These are phyloP conservation scores for Filobasidium wieringae DNA, from an alignment of 768 basidiomycete genomes.

Conservation along the genomic window DNA sequence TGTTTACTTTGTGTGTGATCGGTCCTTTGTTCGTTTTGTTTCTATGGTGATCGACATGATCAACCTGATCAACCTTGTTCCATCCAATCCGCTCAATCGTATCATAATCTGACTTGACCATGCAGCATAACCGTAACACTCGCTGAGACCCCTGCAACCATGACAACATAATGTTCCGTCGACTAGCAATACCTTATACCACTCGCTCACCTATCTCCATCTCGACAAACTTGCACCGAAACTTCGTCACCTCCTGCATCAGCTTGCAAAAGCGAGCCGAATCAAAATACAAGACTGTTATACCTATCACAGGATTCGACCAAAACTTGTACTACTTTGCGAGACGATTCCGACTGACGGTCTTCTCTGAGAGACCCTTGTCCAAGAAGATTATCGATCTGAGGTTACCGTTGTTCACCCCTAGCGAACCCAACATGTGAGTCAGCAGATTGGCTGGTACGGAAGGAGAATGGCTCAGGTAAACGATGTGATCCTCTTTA, in stretches of 20 bases:
- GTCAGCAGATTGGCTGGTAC: neutral
- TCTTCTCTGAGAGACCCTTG: neutral
- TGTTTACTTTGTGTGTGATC: neutral
- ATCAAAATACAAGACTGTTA: neutral
- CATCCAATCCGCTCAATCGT: too few relatives aligned
- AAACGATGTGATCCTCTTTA: neutral
- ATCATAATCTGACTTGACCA: too few relatives aligned
- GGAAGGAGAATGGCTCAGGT: neutral
- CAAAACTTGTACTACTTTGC: neutral
- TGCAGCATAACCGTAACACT: too few relatives aligned
- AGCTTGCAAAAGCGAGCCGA: neutral
- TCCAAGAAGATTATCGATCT: neutral
- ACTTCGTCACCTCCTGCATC: neutral
- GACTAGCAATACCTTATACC: too few relatives aligned
- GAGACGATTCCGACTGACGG: neutral
- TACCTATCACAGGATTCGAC: neutral
- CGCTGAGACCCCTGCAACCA: too few relatives aligned
- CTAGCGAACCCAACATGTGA: neutral
- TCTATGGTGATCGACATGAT: too few relatives aligned
- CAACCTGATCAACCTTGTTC: too few relatives aligned
- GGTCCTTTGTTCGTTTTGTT: too few relatives aligned
- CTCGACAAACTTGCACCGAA: neutral
- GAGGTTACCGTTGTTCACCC: neutral
- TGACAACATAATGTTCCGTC: too few relatives aligned
- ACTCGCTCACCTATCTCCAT: too few relatives aligned